These are phyloP conservation scores for Heterobasidion occidentale DNA, from an alignment of 1,284 basidiomycete genomes.

Conservation along the genomic window DNA sequence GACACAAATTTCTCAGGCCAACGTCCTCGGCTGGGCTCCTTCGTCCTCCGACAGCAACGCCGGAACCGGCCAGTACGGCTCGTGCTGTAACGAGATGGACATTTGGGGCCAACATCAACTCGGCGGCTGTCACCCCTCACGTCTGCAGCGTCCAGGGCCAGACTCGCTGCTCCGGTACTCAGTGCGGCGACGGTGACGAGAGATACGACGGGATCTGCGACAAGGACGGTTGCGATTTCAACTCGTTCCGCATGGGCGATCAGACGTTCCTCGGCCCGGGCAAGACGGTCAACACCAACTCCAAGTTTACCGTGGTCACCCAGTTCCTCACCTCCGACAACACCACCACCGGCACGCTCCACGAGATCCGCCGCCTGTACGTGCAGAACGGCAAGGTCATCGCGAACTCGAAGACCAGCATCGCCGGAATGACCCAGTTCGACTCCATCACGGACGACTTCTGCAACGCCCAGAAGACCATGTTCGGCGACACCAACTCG, in stretches of 20 bases:
- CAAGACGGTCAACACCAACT: slow-evolving; percentile 36
- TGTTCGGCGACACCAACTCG: slow-evolving; percentile 27
- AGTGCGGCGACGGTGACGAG: slow-evolving; percentile 28
- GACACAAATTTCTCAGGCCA: slow-evolving; percentile 27
- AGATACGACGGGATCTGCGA: slow-evolving; percentile 40
- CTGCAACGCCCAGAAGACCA: slow-evolving; percentile 30
- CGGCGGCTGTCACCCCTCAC: slow-evolving; percentile 40
- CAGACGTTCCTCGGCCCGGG: slow-evolving; percentile 38
- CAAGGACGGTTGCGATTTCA: slow-evolving; percentile 49
- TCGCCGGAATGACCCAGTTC: slow-evolving; percentile 28
- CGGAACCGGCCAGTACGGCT: slow-evolving; percentile 34
- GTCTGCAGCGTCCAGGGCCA: slow-evolving; percentile 33
- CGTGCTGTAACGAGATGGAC: slow-evolving; percentile 51
- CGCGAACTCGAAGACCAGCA: slow-evolving; percentile 38
- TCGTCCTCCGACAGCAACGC: slow-evolving; percentile 33
- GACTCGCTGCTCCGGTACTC: slow-evolving; percentile 30
- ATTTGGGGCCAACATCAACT: slow-evolving; percentile 45
- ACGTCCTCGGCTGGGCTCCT: slow-evolving; percentile 33
- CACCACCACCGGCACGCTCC: slow-evolving; percentile 35
- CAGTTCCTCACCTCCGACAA: slow-evolving; percentile 41
- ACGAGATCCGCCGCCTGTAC: slow-evolving; percentile 46
- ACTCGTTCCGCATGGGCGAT: slow-evolving; percentile 46
- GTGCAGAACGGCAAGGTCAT: slow-evolving; percentile 44
- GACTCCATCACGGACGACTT: slow-evolving; percentile 31
- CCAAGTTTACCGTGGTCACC: slow-evolving; percentile 37